These are phyloP conservation scores for Apodospora peruviana DNA, from an alignment of 495 filamentous ascomycete species.

Conservation along the genomic window DNA sequence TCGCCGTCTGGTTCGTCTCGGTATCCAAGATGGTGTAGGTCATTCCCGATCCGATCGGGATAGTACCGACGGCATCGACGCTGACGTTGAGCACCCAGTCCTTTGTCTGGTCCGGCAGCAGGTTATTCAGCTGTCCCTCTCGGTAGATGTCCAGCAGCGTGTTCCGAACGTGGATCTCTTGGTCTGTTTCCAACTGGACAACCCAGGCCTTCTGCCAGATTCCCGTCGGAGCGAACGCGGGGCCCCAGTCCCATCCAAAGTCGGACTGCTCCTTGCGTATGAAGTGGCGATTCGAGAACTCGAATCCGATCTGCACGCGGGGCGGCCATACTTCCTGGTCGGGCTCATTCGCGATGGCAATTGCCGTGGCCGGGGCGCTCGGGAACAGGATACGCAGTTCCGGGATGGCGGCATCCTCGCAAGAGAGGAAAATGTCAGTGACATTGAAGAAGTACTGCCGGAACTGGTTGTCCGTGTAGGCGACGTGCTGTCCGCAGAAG, in stretches of 20 bases:
- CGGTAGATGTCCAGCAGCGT: conserved; percentile 57
- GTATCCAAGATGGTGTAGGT: conserved; percentile 50
- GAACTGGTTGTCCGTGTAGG: conserved; percentile 65
- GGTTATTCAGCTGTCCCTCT: conserved; percentile 53
- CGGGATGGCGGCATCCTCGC: conserved; percentile 29
- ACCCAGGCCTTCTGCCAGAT: conserved; percentile 58
- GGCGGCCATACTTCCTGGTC: conserved; percentile 49
- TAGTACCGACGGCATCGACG: conserved; percentile 53
- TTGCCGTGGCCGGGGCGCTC: conserved; percentile 1
- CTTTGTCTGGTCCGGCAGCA: conserved; percentile 53
- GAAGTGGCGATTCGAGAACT: conserved; percentile 55
- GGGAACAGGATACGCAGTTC: conserved; percentile 50
- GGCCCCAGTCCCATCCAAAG: conserved; percentile 71
- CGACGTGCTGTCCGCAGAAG: conserved; percentile 57
- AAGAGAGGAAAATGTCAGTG: conserved; percentile 43
- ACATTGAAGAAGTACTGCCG: conserved; percentile 67
- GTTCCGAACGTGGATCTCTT: conserved; percentile 51
- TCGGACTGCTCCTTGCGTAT: conserved; percentile 67
- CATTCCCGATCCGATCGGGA: conserved; percentile 45
- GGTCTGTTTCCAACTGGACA: conserved; percentile 41
- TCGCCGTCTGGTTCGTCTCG: conserved; percentile 38
- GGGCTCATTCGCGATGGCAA: conserved; percentile 49
- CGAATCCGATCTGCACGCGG: conserved; percentile 41
- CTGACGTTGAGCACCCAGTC: conserved; percentile 69
- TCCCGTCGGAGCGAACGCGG: conserved; percentile 61